Conservation (phyloP, 2,329 filamentous ascomycete species). For the Allantophomopsis lycopodina region DNA sequence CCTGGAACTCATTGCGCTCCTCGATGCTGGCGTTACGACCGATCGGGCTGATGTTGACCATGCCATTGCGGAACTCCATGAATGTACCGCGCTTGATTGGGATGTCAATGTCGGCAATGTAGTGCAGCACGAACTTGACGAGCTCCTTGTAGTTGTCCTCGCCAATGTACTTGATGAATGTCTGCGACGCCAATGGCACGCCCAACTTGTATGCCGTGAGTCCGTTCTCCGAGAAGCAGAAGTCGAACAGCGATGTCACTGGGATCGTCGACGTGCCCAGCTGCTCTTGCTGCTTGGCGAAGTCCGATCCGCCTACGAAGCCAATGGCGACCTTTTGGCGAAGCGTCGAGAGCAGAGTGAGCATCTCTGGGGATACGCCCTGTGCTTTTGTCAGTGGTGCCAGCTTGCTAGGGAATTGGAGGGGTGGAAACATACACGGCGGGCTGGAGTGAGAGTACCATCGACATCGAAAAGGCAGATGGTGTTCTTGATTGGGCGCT, state of each 20-base stretch:
- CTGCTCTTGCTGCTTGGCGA: slow-evolving; percentile 92
- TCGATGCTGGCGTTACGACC: slow-evolving; percentile 72
- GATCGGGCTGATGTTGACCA: slow-evolving; percentile 76
- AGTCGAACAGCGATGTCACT: slow-evolving; percentile 87
- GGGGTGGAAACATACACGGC: slow-evolving; percentile 42
- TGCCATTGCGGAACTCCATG: slow-evolving; percentile 80
- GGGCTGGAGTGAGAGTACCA: slow-evolving; percentile 73
- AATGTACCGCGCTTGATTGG: slow-evolving; percentile 77
- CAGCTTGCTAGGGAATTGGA: slow-evolving; percentile 1
- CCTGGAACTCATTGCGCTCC: slow-evolving; percentile 74
- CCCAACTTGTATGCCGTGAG: slow-evolving; percentile 83
- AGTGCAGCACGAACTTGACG: slow-evolving; percentile 63
- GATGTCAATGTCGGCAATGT: slow-evolving; percentile 73
- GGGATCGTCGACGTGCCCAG: slow-evolving; percentile 53
- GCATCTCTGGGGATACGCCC: slow-evolving; percentile 68
- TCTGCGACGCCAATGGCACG: slow-evolving; percentile 58
- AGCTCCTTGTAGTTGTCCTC: slow-evolving; percentile 72
- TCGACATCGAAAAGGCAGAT: slow-evolving; percentile 96
- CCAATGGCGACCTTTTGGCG: slow-evolving; percentile 83
- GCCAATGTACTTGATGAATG: slow-evolving; percentile 86
- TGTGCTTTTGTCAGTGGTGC: slow-evolving; percentile 20
- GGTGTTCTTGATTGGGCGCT: slow-evolving; percentile 83
- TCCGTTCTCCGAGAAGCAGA: slow-evolving; percentile 94
- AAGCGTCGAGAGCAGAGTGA: slow-evolving; percentile 63
- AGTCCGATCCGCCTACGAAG: slow-evolving; percentile 85